Evolutionary conservation across 345 rosid genomes (phyloP).

Genomic region (Boechera retrofracta): DNA sequence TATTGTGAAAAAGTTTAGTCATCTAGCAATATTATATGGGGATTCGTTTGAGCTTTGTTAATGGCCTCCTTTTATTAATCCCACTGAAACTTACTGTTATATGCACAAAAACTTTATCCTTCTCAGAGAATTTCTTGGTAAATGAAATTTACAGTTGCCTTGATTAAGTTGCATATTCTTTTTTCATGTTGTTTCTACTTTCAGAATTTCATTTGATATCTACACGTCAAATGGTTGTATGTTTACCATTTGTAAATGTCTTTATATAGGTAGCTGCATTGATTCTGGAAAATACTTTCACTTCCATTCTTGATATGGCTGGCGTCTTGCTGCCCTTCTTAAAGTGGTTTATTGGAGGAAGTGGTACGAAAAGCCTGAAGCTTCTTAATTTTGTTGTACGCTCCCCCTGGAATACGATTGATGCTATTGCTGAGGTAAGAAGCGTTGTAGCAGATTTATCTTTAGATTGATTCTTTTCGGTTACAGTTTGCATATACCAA

Average conservation of each 20-base stretch:
- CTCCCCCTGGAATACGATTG: constrained; percentile 97
- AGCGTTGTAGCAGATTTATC: constrained; percentile 4
- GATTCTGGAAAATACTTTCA: constrained; percentile 95
- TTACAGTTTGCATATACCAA: neutral
- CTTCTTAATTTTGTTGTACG: constrained; percentile 92
- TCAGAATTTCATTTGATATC: constrained; percentile 4
- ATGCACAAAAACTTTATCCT: neutral
- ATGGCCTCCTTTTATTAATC: neutral
- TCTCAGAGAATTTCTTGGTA: neutral
- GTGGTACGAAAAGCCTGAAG: constrained; percentile 75
- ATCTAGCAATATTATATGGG: neutral
- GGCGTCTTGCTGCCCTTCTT: constrained; percentile 91
- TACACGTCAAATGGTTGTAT: constrained; percentile 8
- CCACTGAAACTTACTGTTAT: neutral
- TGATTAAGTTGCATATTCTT: neutral
- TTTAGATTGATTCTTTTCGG: neutral
- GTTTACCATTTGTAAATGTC: constrained; percentile 21
- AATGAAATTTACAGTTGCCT: constrained; percentile 5
- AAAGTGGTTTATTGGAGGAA: constrained; percentile 96
- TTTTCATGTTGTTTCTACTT: constrained; percentile 16
- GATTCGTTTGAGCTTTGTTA: neutral
- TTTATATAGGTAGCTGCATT: constrained; percentile 68
- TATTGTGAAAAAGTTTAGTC: neutral
- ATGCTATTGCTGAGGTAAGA: constrained; percentile 80
- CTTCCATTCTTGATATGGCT: constrained; percentile 99